phyloP scores from a whole-genome alignment of 1,284 basidiomycete genomes.

The Cystobasidium sp. region DNA sequence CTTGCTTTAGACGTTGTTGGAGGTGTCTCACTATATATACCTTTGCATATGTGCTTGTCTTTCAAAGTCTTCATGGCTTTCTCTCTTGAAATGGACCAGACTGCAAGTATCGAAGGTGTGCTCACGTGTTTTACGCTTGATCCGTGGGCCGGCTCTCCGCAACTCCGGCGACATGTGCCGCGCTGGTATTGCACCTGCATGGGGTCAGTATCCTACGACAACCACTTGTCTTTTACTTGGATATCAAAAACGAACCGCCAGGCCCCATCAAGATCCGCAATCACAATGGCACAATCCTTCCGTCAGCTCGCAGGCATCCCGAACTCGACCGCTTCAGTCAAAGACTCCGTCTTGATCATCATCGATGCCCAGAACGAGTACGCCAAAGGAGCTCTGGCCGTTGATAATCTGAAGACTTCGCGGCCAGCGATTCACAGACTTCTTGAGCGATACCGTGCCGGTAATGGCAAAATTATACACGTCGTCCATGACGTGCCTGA shows the following conservation, averaged over 20 bases:
- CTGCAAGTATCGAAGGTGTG: too few species aligned
- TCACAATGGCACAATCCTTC: constrained; percentile 40
- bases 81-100: too few species aligned
- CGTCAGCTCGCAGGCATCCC: constrained; percentile 43
- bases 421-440: constrained; percentile 30
- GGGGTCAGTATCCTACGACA: too few species aligned
- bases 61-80: too few species aligned
- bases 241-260: neutral
- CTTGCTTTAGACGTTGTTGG: too few species aligned
- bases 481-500: constrained; percentile 35
- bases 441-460: constrained; percentile 29
- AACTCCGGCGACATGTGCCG: too few species aligned
- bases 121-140: too few species aligned
- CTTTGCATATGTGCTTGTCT: too few species aligned
- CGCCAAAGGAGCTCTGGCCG: constrained; percentile 30
- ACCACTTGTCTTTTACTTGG: neutral
- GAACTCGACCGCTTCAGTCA: constrained; percentile 32
- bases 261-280: neutral
- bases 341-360: constrained; percentile 39
- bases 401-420: constrained; percentile 20
- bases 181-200: too few species aligned
- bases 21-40: too few species aligned
- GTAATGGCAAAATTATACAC: constrained; percentile 31
- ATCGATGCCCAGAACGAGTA: constrained; percentile 44
- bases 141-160: too few species aligned